These are phyloP conservation scores for Coffea humblotiana DNA, from an alignment of 305 asterid species.

Conservation along the genomic window DNA sequence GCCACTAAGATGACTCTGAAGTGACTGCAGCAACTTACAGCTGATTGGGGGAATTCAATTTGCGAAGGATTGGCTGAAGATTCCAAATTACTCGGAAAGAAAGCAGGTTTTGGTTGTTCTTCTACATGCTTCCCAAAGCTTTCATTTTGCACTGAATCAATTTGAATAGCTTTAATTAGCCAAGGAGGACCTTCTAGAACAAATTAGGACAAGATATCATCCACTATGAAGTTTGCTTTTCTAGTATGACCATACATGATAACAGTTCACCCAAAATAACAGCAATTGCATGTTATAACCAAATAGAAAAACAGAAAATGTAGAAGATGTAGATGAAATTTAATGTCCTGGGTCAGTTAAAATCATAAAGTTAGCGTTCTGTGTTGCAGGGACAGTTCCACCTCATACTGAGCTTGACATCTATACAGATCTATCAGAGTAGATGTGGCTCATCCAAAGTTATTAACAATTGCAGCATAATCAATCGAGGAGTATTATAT, in stretches of 20 bases:
- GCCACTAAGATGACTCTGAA: not conserved
- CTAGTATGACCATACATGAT: not conserved
- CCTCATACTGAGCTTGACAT: not conserved
- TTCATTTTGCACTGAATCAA: conserved; percentile 47
- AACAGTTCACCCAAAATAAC: not conserved
- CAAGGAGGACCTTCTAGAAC: not conserved
- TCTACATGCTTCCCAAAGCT: conserved; percentile 48
- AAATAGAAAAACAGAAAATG: no score
- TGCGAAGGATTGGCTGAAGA: conserved; percentile 42
- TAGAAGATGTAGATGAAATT: not conserved
- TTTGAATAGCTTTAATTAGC: not conserved
- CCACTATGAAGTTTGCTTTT: not conserved
- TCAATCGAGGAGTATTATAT: not conserved
- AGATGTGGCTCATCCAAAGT: not conserved
- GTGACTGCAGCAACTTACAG: conserved; percentile 45
- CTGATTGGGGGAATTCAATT: conserved; percentile 52
- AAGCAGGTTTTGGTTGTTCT: conserved; percentile 46
- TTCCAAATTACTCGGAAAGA: conserved; percentile 46
- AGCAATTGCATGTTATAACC: not conserved
- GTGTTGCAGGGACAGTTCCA: not conserved
- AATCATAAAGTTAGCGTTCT: not conserved
- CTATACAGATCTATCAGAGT: not conserved
- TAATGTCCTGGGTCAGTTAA: not conserved
- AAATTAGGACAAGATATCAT: not conserved
- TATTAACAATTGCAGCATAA: not conserved